Evolutionary conservation across 2,329 filamentous ascomycete species (phyloP).

Genomic region (Neofusicoccum parvum): DNA sequence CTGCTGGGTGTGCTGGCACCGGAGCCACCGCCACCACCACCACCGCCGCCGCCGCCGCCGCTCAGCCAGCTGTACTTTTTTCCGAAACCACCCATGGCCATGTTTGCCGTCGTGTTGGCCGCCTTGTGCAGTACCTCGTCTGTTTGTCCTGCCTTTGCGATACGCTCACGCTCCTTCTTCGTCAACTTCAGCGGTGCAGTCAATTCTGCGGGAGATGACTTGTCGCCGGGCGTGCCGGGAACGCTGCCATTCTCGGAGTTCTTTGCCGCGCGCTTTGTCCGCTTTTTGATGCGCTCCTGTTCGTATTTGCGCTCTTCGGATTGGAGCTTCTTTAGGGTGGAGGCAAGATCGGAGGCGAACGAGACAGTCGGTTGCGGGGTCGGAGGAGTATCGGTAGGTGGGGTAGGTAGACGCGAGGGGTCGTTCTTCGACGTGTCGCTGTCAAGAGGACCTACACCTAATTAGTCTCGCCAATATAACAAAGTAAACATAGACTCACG

Average conservation of each 20-base stretch:
- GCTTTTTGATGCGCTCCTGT: constrained; percentile 49
- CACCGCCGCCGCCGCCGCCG: constrained; percentile 29
- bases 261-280: constrained; percentile 43
- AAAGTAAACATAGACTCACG: constrained; percentile 51
- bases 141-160: constrained; percentile 71
- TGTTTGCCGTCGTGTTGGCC: constrained; percentile 79
- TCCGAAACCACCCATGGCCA: constrained; percentile 70
- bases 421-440: constrained; percentile 14
- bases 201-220: constrained; percentile 31
- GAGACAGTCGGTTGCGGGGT: constrained; percentile 52
- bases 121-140: constrained; percentile 79
- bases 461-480: constrained; percentile 32
- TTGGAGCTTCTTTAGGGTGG: constrained; percentile 65
- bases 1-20: constrained; percentile 35
- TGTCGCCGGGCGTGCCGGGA: constrained; percentile 30
- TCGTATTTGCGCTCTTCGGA: constrained; percentile 14
- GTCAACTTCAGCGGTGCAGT: constrained; percentile 56
- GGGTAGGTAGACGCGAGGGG: constrained; percentile 47
- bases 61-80: constrained; percentile 80
- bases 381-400: constrained; percentile 51
- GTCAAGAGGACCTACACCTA: constrained; percentile 36
- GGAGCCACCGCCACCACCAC: constrained; percentile 37
- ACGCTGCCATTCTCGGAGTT: constrained; percentile 24
- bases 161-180: constrained; percentile 85
- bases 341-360: constrained; percentile 64